A percentile compares a stretch with the other conserved stretches of the same genome.
Conservation (phyloP, 2,329 filamentous ascomycete genomes). For the Nothomitra cinnamomea region DNA sequence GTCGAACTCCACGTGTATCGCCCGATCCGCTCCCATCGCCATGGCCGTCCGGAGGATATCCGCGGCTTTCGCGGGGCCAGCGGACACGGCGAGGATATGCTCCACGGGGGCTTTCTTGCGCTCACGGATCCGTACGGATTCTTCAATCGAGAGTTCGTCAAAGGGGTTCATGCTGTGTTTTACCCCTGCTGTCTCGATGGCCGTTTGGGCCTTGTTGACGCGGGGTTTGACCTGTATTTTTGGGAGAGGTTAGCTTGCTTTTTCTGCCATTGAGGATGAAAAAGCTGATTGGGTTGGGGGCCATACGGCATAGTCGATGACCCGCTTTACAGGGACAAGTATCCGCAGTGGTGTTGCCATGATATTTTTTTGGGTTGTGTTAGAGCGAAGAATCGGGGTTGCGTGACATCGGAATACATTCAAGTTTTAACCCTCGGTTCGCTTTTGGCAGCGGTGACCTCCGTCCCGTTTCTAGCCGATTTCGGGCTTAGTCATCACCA, state of each 20-base stretch:
- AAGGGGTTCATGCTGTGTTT: conserved; percentile 99
- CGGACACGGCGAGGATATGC: conserved; percentile 80
- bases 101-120: conserved; percentile 67
- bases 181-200: conserved; percentile 78
- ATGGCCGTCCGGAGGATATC: conserved; percentile 90
- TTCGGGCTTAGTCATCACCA: no score
- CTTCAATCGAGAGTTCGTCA: conserved; percentile 94
- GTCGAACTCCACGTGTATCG: conserved; percentile 62
- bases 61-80: conserved; percentile 70
- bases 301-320: conserved; percentile 40
- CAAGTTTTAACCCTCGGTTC: no score
- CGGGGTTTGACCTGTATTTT: conserved; percentile 47
- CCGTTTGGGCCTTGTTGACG: conserved; percentile 58
- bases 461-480: no score
- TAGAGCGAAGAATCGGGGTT: not conserved
- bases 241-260: not conserved
- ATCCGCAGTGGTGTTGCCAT: conserved; percentile 33
- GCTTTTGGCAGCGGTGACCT: no score
- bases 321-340: conserved; percentile 38
- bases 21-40: conserved; percentile 95
- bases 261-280: not conserved
- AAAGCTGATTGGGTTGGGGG: not conserved
- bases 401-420: conserved; percentile 2
- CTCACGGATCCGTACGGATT: conserved; percentile 87
- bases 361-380: not conserved